Conservation (phyloP, 495 filamentous ascomycete species). For the Neurospora sublineolata region DNA sequence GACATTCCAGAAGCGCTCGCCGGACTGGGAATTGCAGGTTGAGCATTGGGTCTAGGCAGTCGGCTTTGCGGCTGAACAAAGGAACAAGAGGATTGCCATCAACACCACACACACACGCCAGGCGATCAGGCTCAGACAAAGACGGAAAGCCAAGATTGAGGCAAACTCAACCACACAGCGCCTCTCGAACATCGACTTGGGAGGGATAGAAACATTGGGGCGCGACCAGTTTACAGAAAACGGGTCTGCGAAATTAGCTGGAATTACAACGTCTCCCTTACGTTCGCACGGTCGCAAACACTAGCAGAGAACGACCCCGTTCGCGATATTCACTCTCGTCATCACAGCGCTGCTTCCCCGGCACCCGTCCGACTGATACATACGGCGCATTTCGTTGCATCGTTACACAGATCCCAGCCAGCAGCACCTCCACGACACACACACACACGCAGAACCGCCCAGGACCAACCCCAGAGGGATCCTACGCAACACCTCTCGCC, state of each 20-base stretch:
- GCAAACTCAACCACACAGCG: neutral
- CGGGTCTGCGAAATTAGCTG: neutral
- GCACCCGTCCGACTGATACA: slow-evolving; percentile 1
- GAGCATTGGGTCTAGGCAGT: neutral
- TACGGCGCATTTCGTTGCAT: slow-evolving; percentile 7
- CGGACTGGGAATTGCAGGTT: neutral
- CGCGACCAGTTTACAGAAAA: neutral
- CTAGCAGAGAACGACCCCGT: neutral
- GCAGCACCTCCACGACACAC: neutral
- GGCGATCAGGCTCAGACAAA: neutral
- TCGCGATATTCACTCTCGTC: neutral
- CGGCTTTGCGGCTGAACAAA: neutral
- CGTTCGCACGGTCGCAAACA: slow-evolving; percentile 1
- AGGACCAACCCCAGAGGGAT: slow-evolving; percentile 13
- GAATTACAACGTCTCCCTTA: neutral
- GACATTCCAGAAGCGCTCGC: neutral
- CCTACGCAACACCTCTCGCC: slow-evolving; percentile 2
- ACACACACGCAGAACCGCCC: neutral
- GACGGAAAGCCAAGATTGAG: neutral
- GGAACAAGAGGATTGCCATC: neutral
- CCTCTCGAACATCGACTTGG: neutral
- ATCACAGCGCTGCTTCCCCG: neutral
- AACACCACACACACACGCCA: neutral
- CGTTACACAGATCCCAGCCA: slow-evolving; percentile 21
- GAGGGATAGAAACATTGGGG: neutral